phyloP scores from a whole-genome alignment of 768 basidiomycete genomes.

The Serendipita sp. region DNA sequence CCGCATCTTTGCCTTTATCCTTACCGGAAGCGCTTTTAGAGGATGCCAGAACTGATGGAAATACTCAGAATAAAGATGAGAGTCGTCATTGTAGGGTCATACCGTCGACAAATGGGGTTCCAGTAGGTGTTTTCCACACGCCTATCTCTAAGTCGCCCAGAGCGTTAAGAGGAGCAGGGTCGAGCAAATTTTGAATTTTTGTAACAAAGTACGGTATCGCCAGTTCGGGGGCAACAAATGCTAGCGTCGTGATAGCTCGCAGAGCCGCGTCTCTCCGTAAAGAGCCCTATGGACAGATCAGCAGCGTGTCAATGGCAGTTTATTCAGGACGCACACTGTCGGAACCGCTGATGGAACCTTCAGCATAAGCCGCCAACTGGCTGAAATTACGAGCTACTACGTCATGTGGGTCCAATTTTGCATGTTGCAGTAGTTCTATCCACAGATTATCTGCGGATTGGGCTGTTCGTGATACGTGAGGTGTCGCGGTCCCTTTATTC shows the following conservation, averaged over 20 bases:
- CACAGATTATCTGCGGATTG: background rate
- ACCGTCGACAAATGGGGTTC: conserved; percentile 73
- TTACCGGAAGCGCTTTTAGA: conserved; percentile 35
- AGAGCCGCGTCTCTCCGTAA: conserved; percentile 42
- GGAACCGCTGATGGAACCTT: conserved; percentile 21
- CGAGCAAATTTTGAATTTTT: conserved; percentile 51
- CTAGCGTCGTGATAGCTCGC: conserved; percentile 54
- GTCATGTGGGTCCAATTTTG: conserved; percentile 28
- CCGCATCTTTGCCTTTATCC: conserved; percentile 73
- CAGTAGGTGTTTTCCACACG: conserved; percentile 76
- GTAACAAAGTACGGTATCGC: conserved; percentile 57
- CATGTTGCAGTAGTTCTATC: background rate
- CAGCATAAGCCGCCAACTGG: conserved; percentile 9
- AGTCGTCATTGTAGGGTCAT: conserved; percentile 10
- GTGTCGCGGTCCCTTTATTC: background rate
- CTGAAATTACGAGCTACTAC: conserved; percentile 25
- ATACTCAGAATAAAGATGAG: background rate
- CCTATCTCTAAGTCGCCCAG: conserved; percentile 62
- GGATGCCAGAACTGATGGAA: conserved; percentile 39
- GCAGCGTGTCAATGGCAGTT: background rate
- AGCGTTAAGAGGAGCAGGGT: conserved; percentile 37
- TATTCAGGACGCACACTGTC: conserved; percentile 17
- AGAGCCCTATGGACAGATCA: background rate
- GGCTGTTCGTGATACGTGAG: background rate
- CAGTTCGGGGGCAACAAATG: conserved; percentile 58